Evolutionary conservation across 495 filamentous ascomycete species (phyloP).

Genomic region (Aspergillus incahuasiensis): DNA sequence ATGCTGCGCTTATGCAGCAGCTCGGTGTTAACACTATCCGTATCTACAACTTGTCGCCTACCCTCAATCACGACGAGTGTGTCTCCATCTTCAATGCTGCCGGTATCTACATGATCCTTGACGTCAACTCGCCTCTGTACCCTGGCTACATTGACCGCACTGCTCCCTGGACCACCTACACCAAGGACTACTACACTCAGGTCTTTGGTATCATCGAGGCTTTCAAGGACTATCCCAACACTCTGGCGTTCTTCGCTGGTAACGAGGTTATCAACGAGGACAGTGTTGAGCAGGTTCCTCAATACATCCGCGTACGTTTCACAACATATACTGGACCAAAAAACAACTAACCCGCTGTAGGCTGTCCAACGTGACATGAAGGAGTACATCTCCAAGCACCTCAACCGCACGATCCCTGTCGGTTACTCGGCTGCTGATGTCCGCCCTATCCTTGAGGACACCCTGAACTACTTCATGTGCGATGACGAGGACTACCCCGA

Average conservation of each 20-base stretch:
- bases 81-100: conserved; percentile 87
- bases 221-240: conserved; percentile 91
- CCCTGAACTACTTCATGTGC: conserved; percentile 81
- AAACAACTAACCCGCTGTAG: conserved; percentile 13
- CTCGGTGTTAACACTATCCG: conserved; percentile 88
- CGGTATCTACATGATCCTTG: conserved; percentile 65
- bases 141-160: conserved; percentile 70
- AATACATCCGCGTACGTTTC: conserved; percentile 38
- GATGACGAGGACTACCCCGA: conserved; percentile 57
- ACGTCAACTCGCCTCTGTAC: conserved; percentile 87
- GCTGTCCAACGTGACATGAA: conserved; percentile 82
- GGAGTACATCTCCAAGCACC: conserved; percentile 75
- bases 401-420: conserved; percentile 66
- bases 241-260: conserved; percentile 84
- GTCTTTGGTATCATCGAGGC: conserved; percentile 89
- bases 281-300: conserved; percentile 32
- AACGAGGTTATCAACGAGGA: conserved; percentile 88
- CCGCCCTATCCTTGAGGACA: conserved; percentile 69
- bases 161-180: conserved; percentile 67
- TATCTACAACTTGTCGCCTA: conserved; percentile 85
- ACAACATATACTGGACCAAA: not conserved
- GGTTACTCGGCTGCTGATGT: conserved; percentile 96
- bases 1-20: conserved; percentile 87
- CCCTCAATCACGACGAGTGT: conserved; percentile 81
- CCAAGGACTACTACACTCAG: conserved; percentile 67